Evolutionary conservation across 2,329 filamentous ascomycete species (phyloP), one percentile per base, ranked within the genome.

Genomic region (Eutypella sp.): DNA sequence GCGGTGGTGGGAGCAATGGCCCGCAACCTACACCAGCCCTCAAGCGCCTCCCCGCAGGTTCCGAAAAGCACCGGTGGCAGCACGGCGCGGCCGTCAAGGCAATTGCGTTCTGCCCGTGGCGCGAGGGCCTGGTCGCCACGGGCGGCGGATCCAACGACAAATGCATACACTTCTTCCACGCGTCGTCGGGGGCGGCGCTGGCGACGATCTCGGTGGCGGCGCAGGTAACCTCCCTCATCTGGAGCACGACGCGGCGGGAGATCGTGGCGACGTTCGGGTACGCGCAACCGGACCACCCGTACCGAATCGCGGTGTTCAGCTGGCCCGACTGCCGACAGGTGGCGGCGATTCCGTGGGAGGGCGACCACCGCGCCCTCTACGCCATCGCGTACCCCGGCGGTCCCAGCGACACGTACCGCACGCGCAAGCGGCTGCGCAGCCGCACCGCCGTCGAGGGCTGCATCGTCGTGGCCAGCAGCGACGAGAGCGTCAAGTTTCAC

Each of bases 31-130:
- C 39, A 10, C 20, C 39, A 13, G 29, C 25, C 11, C 42, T 36
- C 15, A 69, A 75, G 16, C 67, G 72, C 20, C 66, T 88, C 22
- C 69, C 69, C 2, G 59, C 68, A 5, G 80, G 80, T 6, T 69
- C 74, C 24, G 81, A 87, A 57, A 84, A 78, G 56, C 82, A 95
- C 63, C 78, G 78, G 25, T 93, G 89, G 79, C 66, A 74, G 10
- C 89, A 99, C 63, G 81, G 81, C 22, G 92, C 92, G 1, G 93
- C 93, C 2, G 87, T 97, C 54, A 99, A 99, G 67, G 93, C 93
- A 25, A 93, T 97, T 56, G 90, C 93, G 2, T 97, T 97, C 67
- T 95, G 92, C 52, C 92, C 93, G 0, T 99, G 91, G 92, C 87
- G 92, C 46, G 81, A 87, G 20, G 87, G 85, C 3, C 76, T 99